phyloP scores from a whole-genome alignment of 768 basidiomycete species.

The Trichaptum fuscoviolaceum region DNA sequence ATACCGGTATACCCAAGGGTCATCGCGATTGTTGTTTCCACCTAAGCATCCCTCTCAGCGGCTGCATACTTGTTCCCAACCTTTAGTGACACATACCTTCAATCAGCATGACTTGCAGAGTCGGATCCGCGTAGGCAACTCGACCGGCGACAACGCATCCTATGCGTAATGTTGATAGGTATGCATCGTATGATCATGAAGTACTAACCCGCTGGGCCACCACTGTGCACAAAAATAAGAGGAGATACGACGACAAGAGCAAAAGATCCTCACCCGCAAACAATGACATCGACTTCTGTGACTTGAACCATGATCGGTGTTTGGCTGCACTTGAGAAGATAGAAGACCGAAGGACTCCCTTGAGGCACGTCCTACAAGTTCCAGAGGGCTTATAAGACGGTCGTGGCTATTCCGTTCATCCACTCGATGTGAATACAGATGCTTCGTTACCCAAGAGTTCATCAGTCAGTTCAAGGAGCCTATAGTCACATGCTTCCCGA shows the following conservation, averaged over 20 bases:
- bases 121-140: conserved; percentile 67
- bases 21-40: conserved; percentile 67
- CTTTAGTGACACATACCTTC: conserved; percentile 39
- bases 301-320: conserved; percentile 40
- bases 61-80: not conserved
- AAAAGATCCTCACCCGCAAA: conserved; percentile 40
- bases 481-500: not conserved
- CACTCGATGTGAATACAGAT: not conserved
- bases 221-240: conserved; percentile 26
- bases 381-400: not conserved
- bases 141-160: conserved; percentile 67
- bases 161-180: conserved; percentile 14
- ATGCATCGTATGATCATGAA: conserved; percentile 2
- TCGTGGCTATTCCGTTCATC: not conserved
- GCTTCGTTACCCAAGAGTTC: not conserved
- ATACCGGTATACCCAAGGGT: conserved; percentile 68
- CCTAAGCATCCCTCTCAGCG: conserved; percentile 26
- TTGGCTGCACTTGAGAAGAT: not conserved
- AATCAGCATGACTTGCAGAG: conserved; percentile 68
- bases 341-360: conserved; percentile 4
- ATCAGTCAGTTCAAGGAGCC: not conserved
- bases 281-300: conserved; percentile 69
- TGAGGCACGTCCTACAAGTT: not conserved
- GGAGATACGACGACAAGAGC: conserved; percentile 1
- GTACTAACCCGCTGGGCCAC: conserved; percentile 52